Percentiles rank a stretch among this genome's conserved stretches.
phyloP scores from a whole-genome alignment of 257 asterid species.

The Jacaranda copaia region DNA sequence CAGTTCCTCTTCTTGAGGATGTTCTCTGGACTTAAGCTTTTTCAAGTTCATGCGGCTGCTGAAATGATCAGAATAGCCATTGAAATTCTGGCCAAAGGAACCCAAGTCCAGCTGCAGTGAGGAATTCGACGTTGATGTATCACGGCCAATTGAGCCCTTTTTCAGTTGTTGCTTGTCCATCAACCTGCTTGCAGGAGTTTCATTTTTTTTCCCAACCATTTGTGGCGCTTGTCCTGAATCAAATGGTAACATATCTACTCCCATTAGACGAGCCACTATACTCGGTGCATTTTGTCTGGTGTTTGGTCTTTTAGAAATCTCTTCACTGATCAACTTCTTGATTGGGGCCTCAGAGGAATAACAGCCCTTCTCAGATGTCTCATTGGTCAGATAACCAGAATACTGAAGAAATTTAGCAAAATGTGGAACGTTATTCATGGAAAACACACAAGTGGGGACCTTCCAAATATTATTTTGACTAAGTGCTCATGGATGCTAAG shows the following conservation, averaged over 20 bases:
- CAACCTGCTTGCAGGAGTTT: conserved; percentile 33
- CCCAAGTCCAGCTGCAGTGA: conserved; percentile 43
- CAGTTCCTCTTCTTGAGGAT: conserved; percentile 86
- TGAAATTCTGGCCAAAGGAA: conserved; percentile 44
- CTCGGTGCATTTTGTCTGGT: conserved; percentile 61
- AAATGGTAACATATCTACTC: conserved; percentile 73
- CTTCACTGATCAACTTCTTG: conserved; percentile 71
- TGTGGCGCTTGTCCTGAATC: conserved; percentile 48
- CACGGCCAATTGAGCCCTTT: conserved; percentile 44
- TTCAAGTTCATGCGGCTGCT: conserved; percentile 40
- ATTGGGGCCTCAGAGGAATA: conserved; percentile 70
- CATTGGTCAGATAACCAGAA: conserved; percentile 47
- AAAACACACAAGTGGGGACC: conserved; percentile 19
- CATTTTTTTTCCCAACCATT: conserved; percentile 46
- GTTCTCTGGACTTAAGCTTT: conserved; percentile 75
- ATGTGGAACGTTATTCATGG: neutral
- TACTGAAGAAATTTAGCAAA: conserved; percentile 50
- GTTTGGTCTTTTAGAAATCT: conserved; percentile 59
- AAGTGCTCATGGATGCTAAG: neutral
- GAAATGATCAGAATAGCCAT: conserved; percentile 44
- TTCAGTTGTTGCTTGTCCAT: conserved; percentile 42
- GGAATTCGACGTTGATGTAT: conserved; percentile 41
- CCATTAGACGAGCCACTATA: conserved; percentile 88
- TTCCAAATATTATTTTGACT: neutral
- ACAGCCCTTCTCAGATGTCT: conserved; percentile 49